Evolutionary conservation across 148 eudicot species (phyloP), one percentile per base, ranked within the genome.

Genomic region (Cornus florida): DNA sequence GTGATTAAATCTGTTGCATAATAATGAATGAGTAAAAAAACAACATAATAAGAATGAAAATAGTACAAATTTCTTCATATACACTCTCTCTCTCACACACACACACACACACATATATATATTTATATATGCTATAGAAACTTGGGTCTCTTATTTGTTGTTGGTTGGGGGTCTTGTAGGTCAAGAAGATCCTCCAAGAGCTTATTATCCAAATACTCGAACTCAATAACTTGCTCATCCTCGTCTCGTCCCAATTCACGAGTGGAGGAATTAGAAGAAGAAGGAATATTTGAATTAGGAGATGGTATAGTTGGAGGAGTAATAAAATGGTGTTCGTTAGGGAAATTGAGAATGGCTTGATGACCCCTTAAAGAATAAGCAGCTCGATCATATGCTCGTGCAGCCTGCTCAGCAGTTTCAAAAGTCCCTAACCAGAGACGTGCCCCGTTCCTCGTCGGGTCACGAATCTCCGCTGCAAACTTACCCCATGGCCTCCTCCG

Each of bases 171-270:
- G 48, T 41, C 38, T n/a, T n/a, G 24, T 12, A 43, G 5, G 38
- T 35, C 78, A 28, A 81, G 75, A 70, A 83, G 82, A 35, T 83
- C 86, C 79, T 83, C 86, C 57, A 85, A 75, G 82, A 85, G n/a
- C 67, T 75, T 72, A 76, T 85, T 31, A 75, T 85, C 87, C 39
- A 85, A 72, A 59, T 71, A 82, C 64, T 85, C 84, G 1, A 85
- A 48, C 75, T 85, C 87, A 62, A 85, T 65, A n/a, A 84, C 70
- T 53, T 71, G 13, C 41, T 77, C 82, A 20, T 78, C 32, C 13
- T 56, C 35, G 72, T 69, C 39, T 41, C 32, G 13, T 7, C 28
- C 28, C 0, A 28, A 28, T 28, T 17, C 12, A 2, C 6, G 2
- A 10, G 28, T 28, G 28, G 28, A 28, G 28, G 28, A 28, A 22